Percentiles rank a stretch among this genome's conserved stretches.
Conservation (phyloP, 305 asterid species). For the Fraxinus greggii region DNA sequence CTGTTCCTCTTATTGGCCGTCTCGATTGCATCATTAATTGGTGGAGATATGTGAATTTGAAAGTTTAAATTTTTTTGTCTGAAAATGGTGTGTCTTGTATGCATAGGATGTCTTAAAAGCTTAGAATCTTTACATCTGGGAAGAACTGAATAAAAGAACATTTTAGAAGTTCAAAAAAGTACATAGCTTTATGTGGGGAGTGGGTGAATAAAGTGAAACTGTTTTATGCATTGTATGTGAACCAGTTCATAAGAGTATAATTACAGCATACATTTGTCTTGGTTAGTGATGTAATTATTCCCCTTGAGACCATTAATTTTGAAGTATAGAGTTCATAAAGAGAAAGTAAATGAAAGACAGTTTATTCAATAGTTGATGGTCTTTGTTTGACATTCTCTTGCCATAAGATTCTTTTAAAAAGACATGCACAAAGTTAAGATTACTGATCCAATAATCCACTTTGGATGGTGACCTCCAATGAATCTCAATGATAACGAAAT, state of each 20-base stretch:
- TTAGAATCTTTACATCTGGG: not conserved
- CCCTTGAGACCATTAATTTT: not conserved
- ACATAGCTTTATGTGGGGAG: not conserved
- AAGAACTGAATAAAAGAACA: not conserved
- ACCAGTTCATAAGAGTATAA: not conserved
- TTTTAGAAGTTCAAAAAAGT: constrained; percentile 3
- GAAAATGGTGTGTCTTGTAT: not conserved
- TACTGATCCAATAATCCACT: constrained; percentile 30
- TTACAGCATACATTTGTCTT: not conserved
- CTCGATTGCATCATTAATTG: not conserved
- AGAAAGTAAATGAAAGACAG: constrained; percentile 7
- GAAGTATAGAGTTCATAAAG: constrained; percentile 7
- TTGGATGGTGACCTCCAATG: constrained; percentile 15
- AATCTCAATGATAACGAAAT: not conserved
- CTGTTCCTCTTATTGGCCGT: not conserved
- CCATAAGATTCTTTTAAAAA: constrained; percentile 25
- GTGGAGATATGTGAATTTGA: not conserved
- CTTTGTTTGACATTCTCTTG: constrained; percentile 28
- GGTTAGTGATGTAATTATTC: constrained; percentile 12
- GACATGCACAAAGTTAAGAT: constrained; percentile 19
- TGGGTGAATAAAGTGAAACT: constrained; percentile 18
- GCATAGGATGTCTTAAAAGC: not conserved
- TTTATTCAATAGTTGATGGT: constrained; percentile 20
- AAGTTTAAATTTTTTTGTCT: not conserved
- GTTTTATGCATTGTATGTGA: constrained; percentile 11